Conservation (phyloP, 2,329 filamentous ascomycete species). For the Sporothrix euskadiensis region DNA sequence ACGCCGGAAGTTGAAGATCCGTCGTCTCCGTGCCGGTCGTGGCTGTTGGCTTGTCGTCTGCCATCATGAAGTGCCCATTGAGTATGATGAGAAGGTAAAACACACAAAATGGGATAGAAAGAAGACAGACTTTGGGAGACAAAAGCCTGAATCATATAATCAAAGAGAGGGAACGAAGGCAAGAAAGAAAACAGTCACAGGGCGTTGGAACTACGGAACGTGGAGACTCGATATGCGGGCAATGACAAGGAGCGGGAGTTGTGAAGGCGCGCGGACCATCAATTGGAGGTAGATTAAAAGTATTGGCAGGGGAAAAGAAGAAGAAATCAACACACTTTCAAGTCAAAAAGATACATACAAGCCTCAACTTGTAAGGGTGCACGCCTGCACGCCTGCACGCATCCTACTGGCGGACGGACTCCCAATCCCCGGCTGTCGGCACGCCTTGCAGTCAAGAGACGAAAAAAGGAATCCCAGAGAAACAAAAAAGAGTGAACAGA, state of each 20-base stretch:
- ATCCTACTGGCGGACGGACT: background rate
- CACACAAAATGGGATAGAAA: background rate
- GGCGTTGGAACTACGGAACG: background rate
- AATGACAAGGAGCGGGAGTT: background rate
- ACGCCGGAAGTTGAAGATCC: slow-evolving; percentile 12
- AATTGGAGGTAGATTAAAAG: background rate
- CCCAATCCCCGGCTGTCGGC: slow-evolving; percentile 1
- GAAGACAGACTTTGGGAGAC: background rate
- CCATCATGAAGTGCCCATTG: background rate
- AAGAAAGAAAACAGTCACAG: slow-evolving; percentile 1
- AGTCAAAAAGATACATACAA: background rate
- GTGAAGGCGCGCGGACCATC: background rate
- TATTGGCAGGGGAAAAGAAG: background rate
- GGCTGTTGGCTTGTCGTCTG: background rate
- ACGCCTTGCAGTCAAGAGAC: background rate
- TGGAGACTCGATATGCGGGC: background rate
- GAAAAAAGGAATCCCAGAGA: background rate
- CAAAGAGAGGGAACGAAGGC: background rate
- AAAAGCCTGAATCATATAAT: background rate
- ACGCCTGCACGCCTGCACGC: background rate
- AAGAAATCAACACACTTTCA: background rate
- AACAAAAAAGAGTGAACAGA: background rate
- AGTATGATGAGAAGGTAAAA: background rate
- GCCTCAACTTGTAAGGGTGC: background rate
- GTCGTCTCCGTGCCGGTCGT: background rate